Base-by-base conservation (phyloP, 495 filamentous ascomycete species). In the Echria macrotheca region DNA sequence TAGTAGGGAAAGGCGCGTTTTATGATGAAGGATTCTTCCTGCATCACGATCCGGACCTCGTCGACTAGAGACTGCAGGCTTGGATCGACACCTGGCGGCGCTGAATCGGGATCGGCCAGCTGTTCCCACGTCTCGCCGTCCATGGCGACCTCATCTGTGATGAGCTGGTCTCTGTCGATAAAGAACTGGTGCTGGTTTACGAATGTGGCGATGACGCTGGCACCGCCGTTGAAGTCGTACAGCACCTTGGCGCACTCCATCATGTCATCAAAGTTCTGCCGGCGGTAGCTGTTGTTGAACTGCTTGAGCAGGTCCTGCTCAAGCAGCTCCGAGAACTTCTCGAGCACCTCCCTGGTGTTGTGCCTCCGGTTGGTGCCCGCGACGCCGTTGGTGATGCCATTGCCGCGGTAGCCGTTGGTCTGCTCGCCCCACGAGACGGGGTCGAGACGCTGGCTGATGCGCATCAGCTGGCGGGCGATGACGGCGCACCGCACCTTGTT, bases 131-230 rank as follows among this genome's bases (percentile, higher is more conserved):
- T 83, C 55, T 95, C 89, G 18, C 79, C 78, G 59, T 95, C 89
- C 4, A 81, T 71, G 3, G 72, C 84, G 14, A 97, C 82, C 62
- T 99, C 91, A 53, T 96, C 94, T 0, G 87, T 89, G 14, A 95
- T 84, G 51, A 96, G 71, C 57, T 94, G 87, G 60, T 85, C 88
- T 12, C 87, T 75, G 56, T 96, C 90, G 57, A 99, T 96, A 70
- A 99, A 99, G 69, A 97, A 97, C 60, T 95, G 85, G 69, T 97
- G 94, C 67, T 99, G 94, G 66, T 99, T 99, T 56, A 99, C 91
- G 61, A 96, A 99, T 38, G 90, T 74, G 23, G 85, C 90, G 59
- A 96, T 91, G 39, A 96, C 93, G 68, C 89, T 96, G 39, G 86
- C 80, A 26, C 94, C 94, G 24, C 89, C 87, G 68, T 89, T 95